Evolutionary conservation across 257 asterid genomes (phyloP).

Genomic region (Craterostigma plantagineum): DNA sequence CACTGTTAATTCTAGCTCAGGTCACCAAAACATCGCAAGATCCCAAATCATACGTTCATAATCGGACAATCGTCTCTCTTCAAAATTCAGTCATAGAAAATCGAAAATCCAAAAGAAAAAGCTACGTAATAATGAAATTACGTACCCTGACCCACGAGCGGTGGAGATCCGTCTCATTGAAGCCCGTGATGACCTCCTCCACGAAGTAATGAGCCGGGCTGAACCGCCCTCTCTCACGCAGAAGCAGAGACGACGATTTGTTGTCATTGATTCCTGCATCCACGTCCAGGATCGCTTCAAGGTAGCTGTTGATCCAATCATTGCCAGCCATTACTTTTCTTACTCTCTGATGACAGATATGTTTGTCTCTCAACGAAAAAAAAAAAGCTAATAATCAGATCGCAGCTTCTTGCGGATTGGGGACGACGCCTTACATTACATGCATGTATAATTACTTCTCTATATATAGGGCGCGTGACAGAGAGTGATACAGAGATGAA

Average conservation of each 20-base stretch:
- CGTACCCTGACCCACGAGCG: slow-evolving; percentile 69
- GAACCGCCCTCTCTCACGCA: slow-evolving; percentile 66
- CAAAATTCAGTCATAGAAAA: neutral
- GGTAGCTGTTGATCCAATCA: slow-evolving; percentile 65
- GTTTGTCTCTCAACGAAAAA: neutral
- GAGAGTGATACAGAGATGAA: too few species aligned
- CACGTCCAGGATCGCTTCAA: slow-evolving; percentile 64
- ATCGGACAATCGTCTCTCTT: too few species aligned
- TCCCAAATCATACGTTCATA: too few species aligned
- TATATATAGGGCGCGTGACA: too few species aligned
- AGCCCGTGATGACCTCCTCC: slow-evolving; percentile 63
- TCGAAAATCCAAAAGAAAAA: neutral
- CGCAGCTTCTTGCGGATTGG: too few species aligned
- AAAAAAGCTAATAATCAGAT: too few species aligned
- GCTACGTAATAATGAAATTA: neutral
- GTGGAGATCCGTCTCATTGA: slow-evolving; percentile 78
- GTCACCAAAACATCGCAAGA: too few species aligned
- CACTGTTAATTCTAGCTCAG: too few species aligned
- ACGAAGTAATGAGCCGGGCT: slow-evolving; percentile 79
- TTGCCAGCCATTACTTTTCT: slow-evolving; percentile 46
- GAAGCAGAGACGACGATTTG: slow-evolving; percentile 36
- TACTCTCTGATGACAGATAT: neutral
- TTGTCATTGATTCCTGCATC: slow-evolving; percentile 37
- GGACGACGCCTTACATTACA: too few species aligned
- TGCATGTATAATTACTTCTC: too few species aligned